Percentiles rank a stretch among this genome's conserved stretches.
Conservation (phyloP, 192 early-diverging fungal species). For the Neocallimastix lanati region DNA sequence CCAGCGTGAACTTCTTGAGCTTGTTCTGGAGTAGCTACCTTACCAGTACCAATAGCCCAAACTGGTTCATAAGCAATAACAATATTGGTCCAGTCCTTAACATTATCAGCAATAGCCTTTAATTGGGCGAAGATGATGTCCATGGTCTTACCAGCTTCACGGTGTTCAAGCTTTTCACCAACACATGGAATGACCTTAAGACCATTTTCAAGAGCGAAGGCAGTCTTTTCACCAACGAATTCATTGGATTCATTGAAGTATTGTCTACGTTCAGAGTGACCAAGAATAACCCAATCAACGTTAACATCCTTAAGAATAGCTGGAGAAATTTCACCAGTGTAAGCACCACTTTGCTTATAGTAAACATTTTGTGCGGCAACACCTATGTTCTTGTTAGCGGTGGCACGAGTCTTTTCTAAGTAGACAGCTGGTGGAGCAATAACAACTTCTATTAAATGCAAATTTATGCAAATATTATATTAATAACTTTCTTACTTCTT, state of each 20-base stretch:
- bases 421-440: constrained; percentile 87
- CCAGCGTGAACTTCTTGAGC: constrained; percentile 88
- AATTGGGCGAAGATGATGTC: constrained; percentile 79
- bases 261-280: constrained; percentile 96
- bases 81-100: constrained; percentile 72
- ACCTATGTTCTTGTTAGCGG: constrained; percentile 38
- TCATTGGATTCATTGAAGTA: constrained; percentile 77
- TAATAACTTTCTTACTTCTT: neutral
- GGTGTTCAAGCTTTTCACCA: constrained; percentile 90
- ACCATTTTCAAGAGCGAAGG: constrained; percentile 68
- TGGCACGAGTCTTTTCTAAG: constrained; percentile 57
- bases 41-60: constrained; percentile 99
- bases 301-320: constrained; percentile 91
- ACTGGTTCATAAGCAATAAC: constrained; percentile 99
- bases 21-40: constrained; percentile 80
- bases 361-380: constrained; percentile 95
- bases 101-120: constrained; percentile 51
- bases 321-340: constrained; percentile 87
- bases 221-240: constrained; percentile 74
- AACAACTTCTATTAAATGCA: constrained; percentile 64
- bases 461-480: neutral
- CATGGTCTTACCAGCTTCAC: constrained; percentile 72
- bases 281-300: constrained; percentile 90
- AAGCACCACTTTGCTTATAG: constrained; percentile 71
- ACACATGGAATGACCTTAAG: constrained; percentile 87